Evolutionary conservation across 805 yeast genomes (phyloP).

Genomic region (Deakozyma indianensis): DNA sequence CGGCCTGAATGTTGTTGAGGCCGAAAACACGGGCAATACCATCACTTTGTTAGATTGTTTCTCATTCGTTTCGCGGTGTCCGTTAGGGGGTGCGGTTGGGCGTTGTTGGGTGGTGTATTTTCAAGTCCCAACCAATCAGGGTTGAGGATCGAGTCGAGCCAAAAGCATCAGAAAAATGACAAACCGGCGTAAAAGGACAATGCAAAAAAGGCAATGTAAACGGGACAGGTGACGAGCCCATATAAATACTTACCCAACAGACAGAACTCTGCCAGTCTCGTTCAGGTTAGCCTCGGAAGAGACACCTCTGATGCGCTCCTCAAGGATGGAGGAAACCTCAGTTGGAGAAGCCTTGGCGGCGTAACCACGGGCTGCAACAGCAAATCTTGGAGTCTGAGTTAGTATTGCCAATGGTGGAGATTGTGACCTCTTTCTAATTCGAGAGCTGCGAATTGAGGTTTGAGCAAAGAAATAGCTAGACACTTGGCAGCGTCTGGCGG

Average conservation of each 20-base stretch:
- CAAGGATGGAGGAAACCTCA: constrained; percentile 97
- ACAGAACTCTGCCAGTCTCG: constrained; percentile 98
- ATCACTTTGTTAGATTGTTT: constrained; percentile 44
- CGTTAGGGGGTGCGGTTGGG: neutral
- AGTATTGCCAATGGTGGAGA: neutral
- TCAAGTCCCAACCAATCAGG: constrained; percentile 4
- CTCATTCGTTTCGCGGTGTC: too few relatives aligned
- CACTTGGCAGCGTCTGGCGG: too few relatives aligned
- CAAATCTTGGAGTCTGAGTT: neutral
- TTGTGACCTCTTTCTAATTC: constrained; percentile 3
- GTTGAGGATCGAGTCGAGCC: neutral
- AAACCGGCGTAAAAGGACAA: neutral
- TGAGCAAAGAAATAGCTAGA: neutral
- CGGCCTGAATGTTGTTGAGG: constrained; percentile 98
- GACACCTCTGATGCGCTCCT: constrained; percentile 98
- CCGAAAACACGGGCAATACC: constrained; percentile 99
- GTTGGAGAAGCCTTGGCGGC: constrained; percentile 99
- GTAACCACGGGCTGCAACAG: constrained; percentile 63
- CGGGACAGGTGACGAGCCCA: neutral
- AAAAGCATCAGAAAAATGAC: neutral
- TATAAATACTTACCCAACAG: constrained; percentile 66
- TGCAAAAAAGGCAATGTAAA: neutral
- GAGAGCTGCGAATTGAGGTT: neutral
- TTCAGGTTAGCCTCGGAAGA: constrained; percentile 93
- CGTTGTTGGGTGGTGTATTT: neutral